Conservation (phyloP, 306 rosid species). For the Prinsepia uniflora region DNA sequence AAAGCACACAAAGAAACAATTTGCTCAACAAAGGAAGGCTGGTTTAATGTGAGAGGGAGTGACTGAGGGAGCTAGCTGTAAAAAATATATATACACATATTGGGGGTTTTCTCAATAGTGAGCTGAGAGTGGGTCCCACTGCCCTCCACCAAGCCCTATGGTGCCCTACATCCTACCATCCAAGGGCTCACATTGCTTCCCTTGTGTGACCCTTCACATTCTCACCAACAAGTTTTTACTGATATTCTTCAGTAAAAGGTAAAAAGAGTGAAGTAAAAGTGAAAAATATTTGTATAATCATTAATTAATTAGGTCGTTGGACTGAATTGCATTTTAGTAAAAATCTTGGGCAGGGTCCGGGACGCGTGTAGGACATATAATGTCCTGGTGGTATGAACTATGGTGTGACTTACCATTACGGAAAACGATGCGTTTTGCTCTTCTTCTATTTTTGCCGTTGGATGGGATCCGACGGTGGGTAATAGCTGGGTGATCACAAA, state of each 20-base stretch:
- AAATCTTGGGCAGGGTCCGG: slow-evolving; percentile 1
- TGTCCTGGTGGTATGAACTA: background rate
- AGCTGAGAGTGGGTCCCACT: slow-evolving; percentile 18
- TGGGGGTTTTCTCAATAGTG: slow-evolving; percentile 13
- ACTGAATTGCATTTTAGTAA: slow-evolving; percentile 25
- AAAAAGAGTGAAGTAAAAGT: background rate
- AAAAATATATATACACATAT: too few relatives aligned
- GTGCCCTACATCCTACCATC: slow-evolving; percentile 26
- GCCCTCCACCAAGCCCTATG: slow-evolving; percentile 10
- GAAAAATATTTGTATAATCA: background rate
- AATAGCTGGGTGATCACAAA: background rate
- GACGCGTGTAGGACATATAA: slow-evolving; percentile 33
- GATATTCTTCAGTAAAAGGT: background rate
- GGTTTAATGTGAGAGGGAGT: slow-evolving; percentile 16
- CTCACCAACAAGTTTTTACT: background rate
- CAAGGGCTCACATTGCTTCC: slow-evolving; percentile 30
- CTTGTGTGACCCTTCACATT: slow-evolving; percentile 46
- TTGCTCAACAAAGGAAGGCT: slow-evolving; percentile 28
- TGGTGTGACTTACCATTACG: background rate
- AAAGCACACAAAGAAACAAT: slow-evolving; percentile 6
- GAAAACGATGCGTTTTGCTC: background rate
- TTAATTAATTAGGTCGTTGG: slow-evolving; percentile 50
- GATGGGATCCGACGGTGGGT: background rate
- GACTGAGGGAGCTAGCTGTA: background rate
- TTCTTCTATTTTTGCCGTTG: background rate